Evolutionary conservation across 148 eudicot genomes (phyloP).

Genomic region (Nepenthes gracilis): DNA sequence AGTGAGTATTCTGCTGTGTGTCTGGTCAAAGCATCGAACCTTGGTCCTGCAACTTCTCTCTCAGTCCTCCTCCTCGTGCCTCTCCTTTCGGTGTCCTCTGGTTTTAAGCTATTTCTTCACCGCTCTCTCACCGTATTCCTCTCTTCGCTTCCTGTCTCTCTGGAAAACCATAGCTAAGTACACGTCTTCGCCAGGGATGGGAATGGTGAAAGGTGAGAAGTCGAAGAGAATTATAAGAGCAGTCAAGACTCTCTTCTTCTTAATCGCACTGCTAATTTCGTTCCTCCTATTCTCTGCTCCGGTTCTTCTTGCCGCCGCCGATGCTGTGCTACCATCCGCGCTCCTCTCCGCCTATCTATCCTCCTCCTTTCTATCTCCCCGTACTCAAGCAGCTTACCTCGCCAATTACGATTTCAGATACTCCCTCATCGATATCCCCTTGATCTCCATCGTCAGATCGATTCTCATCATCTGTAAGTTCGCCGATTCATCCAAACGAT

Average conservation of each 20-base stretch:
- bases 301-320: constrained; percentile 28
- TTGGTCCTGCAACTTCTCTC: too few relatives aligned
- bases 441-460: constrained; percentile 28
- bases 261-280: constrained; percentile 25
- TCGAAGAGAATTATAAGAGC: constrained; percentile 21
- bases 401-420: constrained; percentile 25
- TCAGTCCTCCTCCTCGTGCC: too few relatives aligned
- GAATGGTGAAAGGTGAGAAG: constrained; percentile 31
- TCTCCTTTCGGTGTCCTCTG: too few relatives aligned
- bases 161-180: too few relatives aligned
- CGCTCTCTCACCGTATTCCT: too few relatives aligned
- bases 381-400: constrained; percentile 12
- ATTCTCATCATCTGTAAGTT: constrained; percentile 30
- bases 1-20: too few relatives aligned
- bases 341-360: constrained; percentile 8
- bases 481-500: background rate
- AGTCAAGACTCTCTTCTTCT: constrained; percentile 33
- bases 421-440: constrained; percentile 33
- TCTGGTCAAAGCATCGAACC: too few relatives aligned
- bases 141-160: too few relatives aligned
- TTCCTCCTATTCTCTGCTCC: constrained; percentile 36
- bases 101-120: too few relatives aligned
- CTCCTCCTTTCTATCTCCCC: constrained; percentile 8
- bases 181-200: background rate
- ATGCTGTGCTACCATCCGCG: constrained; percentile 27